Percentiles rank a stretch among this genome's conserved stretches.
These are phyloP conservation scores for Podospora tetraspora DNA, from an alignment of 495 filamentous ascomycete genomes.

Conservation along the genomic window DNA sequence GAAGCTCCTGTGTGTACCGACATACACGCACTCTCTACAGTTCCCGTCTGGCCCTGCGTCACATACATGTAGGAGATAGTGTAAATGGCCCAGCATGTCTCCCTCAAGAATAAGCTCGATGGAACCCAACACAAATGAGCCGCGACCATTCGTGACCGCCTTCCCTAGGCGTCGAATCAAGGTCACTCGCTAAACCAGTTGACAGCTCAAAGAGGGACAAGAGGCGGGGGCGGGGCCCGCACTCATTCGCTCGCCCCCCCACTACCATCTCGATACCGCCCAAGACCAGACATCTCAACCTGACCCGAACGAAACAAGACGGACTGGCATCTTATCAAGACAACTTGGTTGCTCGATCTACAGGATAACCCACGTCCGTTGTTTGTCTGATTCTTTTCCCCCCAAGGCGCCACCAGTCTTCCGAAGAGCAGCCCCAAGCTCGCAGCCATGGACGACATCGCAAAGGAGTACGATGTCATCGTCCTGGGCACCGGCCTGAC, in stretches of 20 bases:
- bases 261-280: constrained; percentile 1
- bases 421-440: background rate
- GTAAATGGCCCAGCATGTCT: constrained; percentile 13
- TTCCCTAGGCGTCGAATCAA: constrained; percentile 26
- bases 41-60: background rate
- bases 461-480: constrained; percentile 94
- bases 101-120: background rate
- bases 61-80: constrained; percentile 25
- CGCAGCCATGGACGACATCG: constrained; percentile 69
- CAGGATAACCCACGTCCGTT: background rate
- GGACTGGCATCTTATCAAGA: constrained; percentile 7
- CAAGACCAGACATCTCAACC: constrained; percentile 4
- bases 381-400: background rate
- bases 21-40: background rate
- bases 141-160: constrained; percentile 27
- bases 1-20: background rate
- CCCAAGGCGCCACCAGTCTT: background rate
- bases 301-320: constrained; percentile 2
- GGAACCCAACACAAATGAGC: constrained; percentile 21
- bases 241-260: constrained; percentile 17
- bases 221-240: constrained; percentile 21
- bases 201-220: constrained; percentile 21
- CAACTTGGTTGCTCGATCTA: background rate
- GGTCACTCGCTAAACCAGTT: constrained; percentile 5
- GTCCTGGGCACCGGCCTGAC: constrained; percentile 97